Conservation (phyloP, 805 yeast species). For the Clavispora santaluciae region DNA sequence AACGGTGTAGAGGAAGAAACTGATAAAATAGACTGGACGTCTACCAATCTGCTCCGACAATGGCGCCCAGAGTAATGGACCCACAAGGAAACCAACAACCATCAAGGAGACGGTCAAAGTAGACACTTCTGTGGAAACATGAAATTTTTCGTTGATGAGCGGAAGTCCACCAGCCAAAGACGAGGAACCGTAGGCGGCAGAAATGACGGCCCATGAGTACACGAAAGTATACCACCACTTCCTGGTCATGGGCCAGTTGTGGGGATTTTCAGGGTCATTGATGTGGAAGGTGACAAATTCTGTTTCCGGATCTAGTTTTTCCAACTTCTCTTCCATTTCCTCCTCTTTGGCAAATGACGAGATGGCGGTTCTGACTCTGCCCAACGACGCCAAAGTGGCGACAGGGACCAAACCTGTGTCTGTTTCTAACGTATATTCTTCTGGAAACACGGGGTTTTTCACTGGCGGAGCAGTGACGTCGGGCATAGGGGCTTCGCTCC, state of each 20-base stretch:
- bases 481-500: constrained; percentile 47
- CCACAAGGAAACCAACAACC: constrained; percentile 85
- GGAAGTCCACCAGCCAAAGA: constrained; percentile 82
- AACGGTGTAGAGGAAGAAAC: constrained; percentile 67
- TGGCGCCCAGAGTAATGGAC: constrained; percentile 90
- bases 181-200: constrained; percentile 92
- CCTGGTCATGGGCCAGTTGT: constrained; percentile 61
- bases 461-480: constrained; percentile 45
- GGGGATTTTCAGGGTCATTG: constrained; percentile 86
- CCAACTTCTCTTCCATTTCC: constrained; percentile 13
- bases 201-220: constrained; percentile 68
- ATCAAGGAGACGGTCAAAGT: constrained; percentile 75
- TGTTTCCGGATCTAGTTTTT: constrained; percentile 55
- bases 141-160: constrained; percentile 58
- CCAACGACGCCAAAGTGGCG: constrained; percentile 60
- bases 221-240: constrained; percentile 67
- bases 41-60: constrained; percentile 82
- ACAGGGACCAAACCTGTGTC: constrained; percentile 84
- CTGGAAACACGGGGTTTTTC: constrained; percentile 78
- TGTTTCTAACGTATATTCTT: constrained; percentile 86
- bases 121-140: constrained; percentile 75
- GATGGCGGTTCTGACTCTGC: constrained; percentile 38
- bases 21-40: constrained; percentile 73
- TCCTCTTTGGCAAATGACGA: constrained; percentile 16
- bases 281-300: constrained; percentile 80